Base-by-base conservation (phyloP, 345 rosid genomes). In the Excoecaria cochinchinensis region DNA sequence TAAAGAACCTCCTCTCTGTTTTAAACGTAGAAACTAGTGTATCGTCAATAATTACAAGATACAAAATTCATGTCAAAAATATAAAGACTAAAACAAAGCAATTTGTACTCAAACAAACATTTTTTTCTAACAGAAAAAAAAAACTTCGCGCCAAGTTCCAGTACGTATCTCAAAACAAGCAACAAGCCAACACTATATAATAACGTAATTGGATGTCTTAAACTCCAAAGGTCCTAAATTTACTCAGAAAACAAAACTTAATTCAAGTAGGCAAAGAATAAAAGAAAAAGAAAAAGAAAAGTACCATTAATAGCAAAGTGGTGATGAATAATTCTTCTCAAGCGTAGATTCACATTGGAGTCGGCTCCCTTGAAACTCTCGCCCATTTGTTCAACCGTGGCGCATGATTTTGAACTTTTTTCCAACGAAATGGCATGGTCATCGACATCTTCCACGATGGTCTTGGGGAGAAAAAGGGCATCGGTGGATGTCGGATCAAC, bases 381-480 rank as follows among this genome's bases (percentile, higher is more conserved):
- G 58, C 98, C 99, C 99, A 93, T 95, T 76, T 93, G 97, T 76
- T 93, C 98, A 77, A 93, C 98, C 56, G 97, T 93, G 50, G 95
- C 95, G 74, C 99, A 95, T 8, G 87, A 55, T 60, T 86, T 82
- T n/a, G 74, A 46, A 19, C 81, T 65, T 72, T 6, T 31, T 0
- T 31, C 31, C 2, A 2, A 31, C 31, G 31, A 31, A 31, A 31
- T 31, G 31, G 31, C 21, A 1, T 40, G 17, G 38, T 40, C 60
- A 14, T 7, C 66, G 58, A 7, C 62, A 38, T 24, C 52, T 16
- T 7, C 38, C 44, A 25, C 48, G 13, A 40, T 38, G 61, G 39
- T 7, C 14, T 61, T 60, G 58, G 73, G 25, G 25, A 69, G 44
- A 24, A 72, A 67, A 68, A 39, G 76, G 71, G 46, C 38, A 42